Percentiles rank a stretch among this genome's conserved stretches.
Conservation (phyloP, 257 asterid species). For the Penstemon newberryi region DNA sequence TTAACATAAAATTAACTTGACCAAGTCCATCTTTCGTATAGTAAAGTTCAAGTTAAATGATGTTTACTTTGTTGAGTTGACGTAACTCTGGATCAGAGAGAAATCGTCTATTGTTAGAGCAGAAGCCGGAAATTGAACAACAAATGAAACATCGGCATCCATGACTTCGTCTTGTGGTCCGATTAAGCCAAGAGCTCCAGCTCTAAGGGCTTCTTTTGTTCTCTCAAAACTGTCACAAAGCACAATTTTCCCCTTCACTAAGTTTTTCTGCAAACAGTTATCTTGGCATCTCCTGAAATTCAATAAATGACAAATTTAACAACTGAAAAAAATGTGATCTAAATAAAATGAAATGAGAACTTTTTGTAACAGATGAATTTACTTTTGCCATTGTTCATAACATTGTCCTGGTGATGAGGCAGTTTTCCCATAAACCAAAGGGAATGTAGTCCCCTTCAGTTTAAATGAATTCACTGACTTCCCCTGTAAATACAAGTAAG, state of each 20-base stretch:
- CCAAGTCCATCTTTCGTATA: too few relatives aligned
- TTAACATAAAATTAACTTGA: too few relatives aligned
- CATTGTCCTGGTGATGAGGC: background rate
- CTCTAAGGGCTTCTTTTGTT: background rate
- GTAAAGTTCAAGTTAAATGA: background rate
- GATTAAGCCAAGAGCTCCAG: constrained; percentile 25
- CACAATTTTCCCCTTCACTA: constrained; percentile 34
- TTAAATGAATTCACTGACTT: constrained; percentile 25
- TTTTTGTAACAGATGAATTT: background rate
- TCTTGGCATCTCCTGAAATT: background rate
- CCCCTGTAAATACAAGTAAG: constrained; percentile 16
- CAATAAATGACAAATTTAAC: background rate
- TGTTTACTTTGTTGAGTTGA: constrained; percentile 14
- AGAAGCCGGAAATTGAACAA: constrained; percentile 13
- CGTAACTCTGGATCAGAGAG: background rate
- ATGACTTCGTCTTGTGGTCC: too few relatives aligned
- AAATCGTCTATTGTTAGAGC: background rate
- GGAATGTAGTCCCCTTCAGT: constrained; percentile 15
- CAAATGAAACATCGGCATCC: background rate
- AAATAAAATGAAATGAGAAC: background rate
- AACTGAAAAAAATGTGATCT: background rate
- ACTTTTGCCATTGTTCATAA: background rate
- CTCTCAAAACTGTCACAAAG: constrained; percentile 8
- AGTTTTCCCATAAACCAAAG: constrained; percentile 25
- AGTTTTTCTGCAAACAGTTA: constrained; percentile 12